These are phyloP conservation scores for Pyrrhoderma lamaoense DNA, from an alignment of 1,284 basidiomycete species.

Conservation along the genomic window DNA sequence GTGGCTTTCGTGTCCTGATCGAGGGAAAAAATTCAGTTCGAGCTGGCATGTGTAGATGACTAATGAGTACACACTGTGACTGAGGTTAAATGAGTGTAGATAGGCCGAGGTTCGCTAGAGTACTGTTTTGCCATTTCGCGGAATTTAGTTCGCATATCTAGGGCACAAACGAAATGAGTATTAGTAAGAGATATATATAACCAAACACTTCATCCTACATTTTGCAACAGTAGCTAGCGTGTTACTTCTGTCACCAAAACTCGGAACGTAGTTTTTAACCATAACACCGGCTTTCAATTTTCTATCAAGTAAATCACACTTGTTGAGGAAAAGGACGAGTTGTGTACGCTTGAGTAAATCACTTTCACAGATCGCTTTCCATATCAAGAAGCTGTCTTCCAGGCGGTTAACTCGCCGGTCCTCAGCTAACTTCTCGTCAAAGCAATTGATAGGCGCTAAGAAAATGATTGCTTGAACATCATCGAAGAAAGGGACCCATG, in stretches of 20 bases:
- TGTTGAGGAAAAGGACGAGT: conserved; percentile 72
- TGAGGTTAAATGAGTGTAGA: conserved; percentile 67
- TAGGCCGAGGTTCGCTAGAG: conserved; percentile 61
- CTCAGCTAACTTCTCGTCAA: conserved; percentile 38
- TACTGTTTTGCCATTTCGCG: conserved; percentile 71
- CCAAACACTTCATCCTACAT: conserved; percentile 34
- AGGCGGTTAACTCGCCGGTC: conserved; percentile 31
- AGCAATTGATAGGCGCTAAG: conserved; percentile 29
- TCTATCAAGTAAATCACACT: conserved; percentile 64
- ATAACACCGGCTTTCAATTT: conserved; percentile 58
- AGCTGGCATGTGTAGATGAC: conserved; percentile 2
- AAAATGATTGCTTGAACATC: conserved; percentile 38
- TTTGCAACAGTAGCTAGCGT: conserved; percentile 65
- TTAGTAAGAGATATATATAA: background rate
- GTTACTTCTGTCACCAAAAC: conserved; percentile 62
- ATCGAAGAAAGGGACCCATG: conserved; percentile 73
- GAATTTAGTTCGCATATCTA: conserved; percentile 70
- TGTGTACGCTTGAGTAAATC: conserved; percentile 66
- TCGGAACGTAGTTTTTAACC: conserved; percentile 62
- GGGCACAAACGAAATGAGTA: conserved; percentile 5
- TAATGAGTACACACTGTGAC: conserved; percentile 47
- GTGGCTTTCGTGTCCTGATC: conserved; percentile 60
- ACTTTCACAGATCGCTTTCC: conserved; percentile 72
- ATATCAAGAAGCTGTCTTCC: conserved; percentile 73
- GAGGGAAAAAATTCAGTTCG: conserved; percentile 4